phyloP scores from a whole-genome alignment of 306 rosid species.

The Prunus salicina region DNA sequence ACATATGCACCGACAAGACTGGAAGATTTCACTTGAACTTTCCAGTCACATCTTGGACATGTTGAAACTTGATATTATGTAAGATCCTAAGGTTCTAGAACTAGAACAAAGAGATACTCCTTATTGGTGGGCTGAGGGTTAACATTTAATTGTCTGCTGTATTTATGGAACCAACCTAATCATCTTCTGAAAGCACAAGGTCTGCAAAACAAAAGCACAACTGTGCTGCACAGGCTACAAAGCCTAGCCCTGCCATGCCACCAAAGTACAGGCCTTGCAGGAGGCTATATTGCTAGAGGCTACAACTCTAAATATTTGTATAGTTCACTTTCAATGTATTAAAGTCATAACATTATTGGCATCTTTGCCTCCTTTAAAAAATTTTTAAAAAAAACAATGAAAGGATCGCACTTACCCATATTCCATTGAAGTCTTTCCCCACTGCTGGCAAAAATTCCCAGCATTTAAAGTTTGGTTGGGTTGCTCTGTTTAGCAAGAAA shows the following conservation, averaged over 20 bases:
- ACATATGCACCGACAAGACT: not conserved
- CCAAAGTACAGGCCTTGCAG: no score
- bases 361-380: not conserved
- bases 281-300: not conserved
- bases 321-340: slow-evolving; percentile 10
- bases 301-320: not conserved
- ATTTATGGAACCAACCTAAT: no score
- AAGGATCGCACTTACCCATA: not conserved
- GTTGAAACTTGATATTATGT: not conserved
- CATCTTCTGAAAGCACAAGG: not conserved
- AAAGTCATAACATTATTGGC: slow-evolving; percentile 1
- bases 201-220: not conserved
- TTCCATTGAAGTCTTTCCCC: slow-evolving; percentile 3
- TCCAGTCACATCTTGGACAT: not conserved
- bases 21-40: not conserved
- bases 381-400: not conserved
- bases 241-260: not conserved
- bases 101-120: not conserved
- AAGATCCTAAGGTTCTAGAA: no score
- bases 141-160: not conserved
- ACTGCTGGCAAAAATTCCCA: slow-evolving; percentile 13
- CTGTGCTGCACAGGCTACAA: no score
- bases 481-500: slow-evolving; percentile 13
- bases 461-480: not conserved
- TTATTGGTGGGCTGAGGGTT: not conserved